A percentile compares a stretch with the other conserved stretches of the same genome.
phyloP scores from a whole-genome alignment of 2,329 filamentous ascomycete genomes.

The Nothophaeocryptopus gaeumannii region DNA sequence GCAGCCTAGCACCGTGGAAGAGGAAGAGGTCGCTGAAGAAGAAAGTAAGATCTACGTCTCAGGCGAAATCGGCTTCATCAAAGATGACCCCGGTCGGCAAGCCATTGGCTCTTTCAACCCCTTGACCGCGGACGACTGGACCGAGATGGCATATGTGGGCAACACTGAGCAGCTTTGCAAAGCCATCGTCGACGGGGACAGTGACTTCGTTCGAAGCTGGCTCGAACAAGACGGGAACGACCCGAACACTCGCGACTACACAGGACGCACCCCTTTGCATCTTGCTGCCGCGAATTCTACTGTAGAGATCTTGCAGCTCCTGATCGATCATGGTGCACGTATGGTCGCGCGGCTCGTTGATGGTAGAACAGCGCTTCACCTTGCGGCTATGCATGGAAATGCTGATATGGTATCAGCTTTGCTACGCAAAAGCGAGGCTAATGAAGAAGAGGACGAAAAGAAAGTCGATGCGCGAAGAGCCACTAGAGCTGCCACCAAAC shows the following conservation, averaged over 20 bases:
- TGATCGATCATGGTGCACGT: conserved; percentile 70
- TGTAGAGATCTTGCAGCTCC: conserved; percentile 64
- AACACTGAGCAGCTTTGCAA: conserved; percentile 75
- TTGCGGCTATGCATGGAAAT: conserved; percentile 70
- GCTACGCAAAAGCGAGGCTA: conserved; percentile 69
- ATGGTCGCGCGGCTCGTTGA: conserved; percentile 73
- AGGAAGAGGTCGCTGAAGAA: conserved; percentile 66
- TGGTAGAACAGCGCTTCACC: conserved; percentile 76
- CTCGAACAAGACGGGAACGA: conserved; percentile 64
- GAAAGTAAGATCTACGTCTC: conserved; percentile 75
- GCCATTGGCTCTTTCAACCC: conserved; percentile 72
- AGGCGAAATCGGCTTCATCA: conserved; percentile 69
- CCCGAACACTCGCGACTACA: conserved; percentile 72
- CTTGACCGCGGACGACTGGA: conserved; percentile 79
- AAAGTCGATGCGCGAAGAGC: conserved; percentile 39
- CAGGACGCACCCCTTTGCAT: conserved; percentile 74
- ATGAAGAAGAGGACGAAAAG: conserved; percentile 64
- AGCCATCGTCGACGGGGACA: conserved; percentile 72
- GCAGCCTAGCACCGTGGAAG: conserved; percentile 64
- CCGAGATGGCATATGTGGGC: conserved; percentile 84
- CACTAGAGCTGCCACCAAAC: conserved; percentile 33
- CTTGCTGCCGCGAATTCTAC: conserved; percentile 69
- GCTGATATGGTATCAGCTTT: conserved; percentile 68
- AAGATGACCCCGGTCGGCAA: conserved; percentile 78
- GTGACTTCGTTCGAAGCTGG: conserved; percentile 70